Percentiles rank a stretch among this genome's conserved stretches.
phyloP scores from a whole-genome alignment of 2,329 filamentous ascomycete genomes.

The Scortechinia acanthostroma region DNA sequence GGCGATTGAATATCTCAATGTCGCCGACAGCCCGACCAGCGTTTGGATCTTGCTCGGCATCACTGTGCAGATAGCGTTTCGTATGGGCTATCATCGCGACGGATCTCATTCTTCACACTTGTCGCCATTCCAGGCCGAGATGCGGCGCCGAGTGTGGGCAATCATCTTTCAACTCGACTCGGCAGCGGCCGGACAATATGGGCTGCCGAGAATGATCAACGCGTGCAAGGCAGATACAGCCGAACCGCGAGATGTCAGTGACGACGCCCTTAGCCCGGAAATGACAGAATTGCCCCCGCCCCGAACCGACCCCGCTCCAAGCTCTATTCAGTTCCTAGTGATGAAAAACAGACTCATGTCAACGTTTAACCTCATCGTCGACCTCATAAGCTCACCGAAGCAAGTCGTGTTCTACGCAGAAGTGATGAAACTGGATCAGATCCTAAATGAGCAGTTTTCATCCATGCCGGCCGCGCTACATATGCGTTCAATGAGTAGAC shows the following conservation, averaged over 20 bases:
- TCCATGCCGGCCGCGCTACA: no score
- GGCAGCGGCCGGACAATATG: conserved; percentile 54
- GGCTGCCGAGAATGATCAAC: conserved; percentile 50
- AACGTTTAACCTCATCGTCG: no score
- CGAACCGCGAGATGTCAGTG: conserved; percentile 37
- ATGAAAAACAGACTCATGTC: no score
- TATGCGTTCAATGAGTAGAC: no score
- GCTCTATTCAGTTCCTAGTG: no score
- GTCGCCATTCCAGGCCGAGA: conserved; percentile 51
- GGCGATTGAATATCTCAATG: no score
- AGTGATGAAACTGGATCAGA: no score
- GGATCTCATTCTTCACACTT: conserved; percentile 40
- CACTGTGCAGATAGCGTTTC: conserved; percentile 48
- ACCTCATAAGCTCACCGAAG: no score
- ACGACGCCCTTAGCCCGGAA: conserved; percentile 31
- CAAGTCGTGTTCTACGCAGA: no score
- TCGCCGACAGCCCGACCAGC: conserved; percentile 27
- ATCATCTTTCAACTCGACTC: conserved; percentile 51
- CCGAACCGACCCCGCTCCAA: no score
- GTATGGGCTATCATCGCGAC: conserved; percentile 52
- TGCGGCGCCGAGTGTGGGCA: conserved; percentile 53
- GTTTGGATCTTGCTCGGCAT: conserved; percentile 52
- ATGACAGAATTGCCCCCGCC: conserved; percentile 11
- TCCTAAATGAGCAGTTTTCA: no score
- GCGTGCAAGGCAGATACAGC: conserved; percentile 52